These are phyloP conservation scores for Actinomortierella ambigua DNA, from an alignment of 371 early-diverging fungal genomes.

Conservation along the genomic window DNA sequence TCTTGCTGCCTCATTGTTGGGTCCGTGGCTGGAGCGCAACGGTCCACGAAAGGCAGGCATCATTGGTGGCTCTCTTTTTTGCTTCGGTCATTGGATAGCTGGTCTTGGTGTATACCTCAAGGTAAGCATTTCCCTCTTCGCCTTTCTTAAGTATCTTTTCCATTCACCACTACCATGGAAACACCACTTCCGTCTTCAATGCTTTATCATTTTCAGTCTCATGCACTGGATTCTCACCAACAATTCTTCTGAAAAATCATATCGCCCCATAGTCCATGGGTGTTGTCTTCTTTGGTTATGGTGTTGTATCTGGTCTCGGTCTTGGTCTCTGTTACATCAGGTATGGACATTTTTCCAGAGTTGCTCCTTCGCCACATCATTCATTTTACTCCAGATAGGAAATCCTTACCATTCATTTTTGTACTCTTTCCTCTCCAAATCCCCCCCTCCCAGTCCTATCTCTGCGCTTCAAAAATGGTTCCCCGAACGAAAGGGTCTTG, in stretches of 20 bases:
- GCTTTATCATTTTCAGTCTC: too few relatives aligned
- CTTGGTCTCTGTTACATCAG: slow-evolving; percentile 67
- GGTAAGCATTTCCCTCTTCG: slow-evolving; percentile 26
- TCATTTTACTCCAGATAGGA: too few relatives aligned
- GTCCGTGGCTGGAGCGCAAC: slow-evolving; percentile 70
- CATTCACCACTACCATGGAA: neutral
- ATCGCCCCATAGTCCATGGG: slow-evolving; percentile 44
- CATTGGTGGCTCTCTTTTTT: slow-evolving; percentile 61
- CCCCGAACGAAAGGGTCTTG: slow-evolving; percentile 60
- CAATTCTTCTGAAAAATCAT: too few relatives aligned
- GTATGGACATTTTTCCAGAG: too few relatives aligned
- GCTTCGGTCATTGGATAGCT: slow-evolving; percentile 61
- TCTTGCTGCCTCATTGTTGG: slow-evolving; percentile 62
- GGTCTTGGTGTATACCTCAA: slow-evolving; percentile 59
- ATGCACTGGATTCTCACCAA: too few relatives aligned
- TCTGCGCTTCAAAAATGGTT: slow-evolving; percentile 66
- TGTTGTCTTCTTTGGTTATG: slow-evolving; percentile 68
- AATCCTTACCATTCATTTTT: too few relatives aligned
- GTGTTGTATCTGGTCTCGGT: slow-evolving; percentile 67
- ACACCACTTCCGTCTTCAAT: too few relatives aligned
- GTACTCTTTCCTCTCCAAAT: too few relatives aligned
- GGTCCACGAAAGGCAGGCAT: slow-evolving; percentile 62
- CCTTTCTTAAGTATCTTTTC: neutral
- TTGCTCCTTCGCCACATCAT: too few relatives aligned
- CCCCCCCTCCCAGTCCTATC: slow-evolving; percentile 50